Percentiles rank a stretch among this genome's conserved stretches.
These are phyloP conservation scores for Ochetophila trinervis DNA, from an alignment of 306 rosid genomes.

Conservation along the genomic window DNA sequence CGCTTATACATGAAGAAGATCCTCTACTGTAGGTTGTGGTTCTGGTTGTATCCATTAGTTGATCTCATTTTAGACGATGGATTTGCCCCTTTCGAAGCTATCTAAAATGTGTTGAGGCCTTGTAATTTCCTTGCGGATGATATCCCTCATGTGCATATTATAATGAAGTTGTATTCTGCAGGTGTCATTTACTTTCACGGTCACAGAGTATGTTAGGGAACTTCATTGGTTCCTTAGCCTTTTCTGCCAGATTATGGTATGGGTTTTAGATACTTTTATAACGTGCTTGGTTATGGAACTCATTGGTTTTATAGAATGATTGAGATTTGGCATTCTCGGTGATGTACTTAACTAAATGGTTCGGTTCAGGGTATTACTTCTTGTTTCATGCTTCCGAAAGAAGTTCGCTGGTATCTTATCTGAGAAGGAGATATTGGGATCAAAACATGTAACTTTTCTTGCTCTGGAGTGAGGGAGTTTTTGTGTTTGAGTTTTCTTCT, in stretches of 20 bases:
- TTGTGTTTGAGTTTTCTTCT: conserved; percentile 9
- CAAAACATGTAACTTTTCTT: conserved; percentile 63
- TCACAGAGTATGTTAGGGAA: conserved; percentile 62
- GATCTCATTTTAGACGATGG: background rate
- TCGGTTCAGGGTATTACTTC: conserved; percentile 75
- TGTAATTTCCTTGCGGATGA: conserved; percentile 1
- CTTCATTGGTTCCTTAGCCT: conserved; percentile 68
- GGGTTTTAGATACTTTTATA: conserved; percentile 18
- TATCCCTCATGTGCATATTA: conserved; percentile 2
- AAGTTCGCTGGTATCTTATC: conserved; percentile 67
- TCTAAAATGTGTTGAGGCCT: conserved; percentile 3
- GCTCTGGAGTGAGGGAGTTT: conserved; percentile 16
- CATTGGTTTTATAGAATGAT: conserved; percentile 13
- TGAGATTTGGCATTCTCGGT: conserved; percentile 18
- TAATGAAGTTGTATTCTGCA: conserved; percentile 40
- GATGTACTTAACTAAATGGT: conserved; percentile 22
- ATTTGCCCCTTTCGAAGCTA: conserved; percentile 8
- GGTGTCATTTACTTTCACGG: conserved; percentile 64
- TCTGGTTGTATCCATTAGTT: background rate
- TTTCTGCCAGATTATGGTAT: conserved; percentile 88
- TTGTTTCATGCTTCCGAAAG: conserved; percentile 63
- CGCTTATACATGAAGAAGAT: background rate
- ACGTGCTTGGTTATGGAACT: conserved; percentile 12
- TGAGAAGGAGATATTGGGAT: conserved; percentile 78
- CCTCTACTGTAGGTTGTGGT: too few species aligned